phyloP scores from a whole-genome alignment of 2,329 filamentous ascomycete species.

The Trichothecium roseum region DNA sequence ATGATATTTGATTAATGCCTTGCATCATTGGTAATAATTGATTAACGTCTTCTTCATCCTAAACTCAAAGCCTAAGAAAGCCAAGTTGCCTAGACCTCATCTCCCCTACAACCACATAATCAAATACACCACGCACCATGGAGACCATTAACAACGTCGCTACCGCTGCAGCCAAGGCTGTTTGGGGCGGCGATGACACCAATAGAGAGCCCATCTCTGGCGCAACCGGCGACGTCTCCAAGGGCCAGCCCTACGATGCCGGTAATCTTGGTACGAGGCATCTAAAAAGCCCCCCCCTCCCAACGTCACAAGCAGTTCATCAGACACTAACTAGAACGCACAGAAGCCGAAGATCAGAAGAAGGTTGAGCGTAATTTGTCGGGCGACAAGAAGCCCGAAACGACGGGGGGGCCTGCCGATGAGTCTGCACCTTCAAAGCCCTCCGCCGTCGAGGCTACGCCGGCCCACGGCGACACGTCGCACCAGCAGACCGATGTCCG shows the following conservation, averaged over 20 bases:
- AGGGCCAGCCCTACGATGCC: conserved; percentile 66
- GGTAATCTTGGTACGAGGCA: conserved; percentile 53
- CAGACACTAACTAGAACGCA: not conserved
- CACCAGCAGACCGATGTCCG: conserved; percentile 28
- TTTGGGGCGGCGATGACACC: conserved; percentile 31
- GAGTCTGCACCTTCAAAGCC: conserved; percentile 4
- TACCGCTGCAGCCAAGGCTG: conserved; percentile 26
- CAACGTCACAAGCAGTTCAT: no score
- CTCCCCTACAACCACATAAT: no score
- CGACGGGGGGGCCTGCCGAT: conserved; percentile 4
- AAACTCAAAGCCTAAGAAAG: no score
- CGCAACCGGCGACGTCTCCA: conserved; percentile 52
- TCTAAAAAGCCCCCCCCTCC: not conserved
- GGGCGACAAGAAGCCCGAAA: not conserved
- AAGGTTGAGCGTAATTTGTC: conserved; percentile 3
- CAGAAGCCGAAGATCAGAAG: conserved; percentile 7
- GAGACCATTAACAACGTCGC: conserved; percentile 51
- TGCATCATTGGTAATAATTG: no score
- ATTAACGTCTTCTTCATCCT: no score
- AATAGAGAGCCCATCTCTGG: conserved; percentile 62
- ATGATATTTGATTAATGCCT: no score
- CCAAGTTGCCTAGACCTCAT: no score
- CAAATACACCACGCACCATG: conserved; percentile 39
- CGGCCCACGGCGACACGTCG: conserved; percentile 10
- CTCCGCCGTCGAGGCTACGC: conserved; percentile 9